These are phyloP conservation scores for Cardamine occulta DNA, from an alignment of 345 rosid genomes.

Conservation along the genomic window DNA sequence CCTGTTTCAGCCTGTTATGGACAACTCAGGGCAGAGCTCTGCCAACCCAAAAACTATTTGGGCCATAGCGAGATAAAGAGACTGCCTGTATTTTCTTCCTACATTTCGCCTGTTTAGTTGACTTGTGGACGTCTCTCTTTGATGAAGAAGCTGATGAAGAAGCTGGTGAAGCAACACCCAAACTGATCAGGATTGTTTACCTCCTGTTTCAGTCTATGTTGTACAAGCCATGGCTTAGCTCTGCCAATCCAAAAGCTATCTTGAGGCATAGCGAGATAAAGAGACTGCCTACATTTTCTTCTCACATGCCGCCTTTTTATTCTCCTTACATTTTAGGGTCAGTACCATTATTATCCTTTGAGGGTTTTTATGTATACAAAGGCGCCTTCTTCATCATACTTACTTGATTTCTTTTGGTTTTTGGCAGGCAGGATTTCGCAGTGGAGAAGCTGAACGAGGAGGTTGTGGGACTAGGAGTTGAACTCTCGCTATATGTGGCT, in stretches of 20 bases:
- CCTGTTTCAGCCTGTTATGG: too few relatives aligned
- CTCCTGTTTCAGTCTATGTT: not conserved
- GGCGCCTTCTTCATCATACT: too few relatives aligned
- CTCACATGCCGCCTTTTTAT: not conserved
- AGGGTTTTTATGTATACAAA: not conserved
- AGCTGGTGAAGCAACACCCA: not conserved
- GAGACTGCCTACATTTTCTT: not conserved
- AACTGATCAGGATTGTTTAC: not conserved
- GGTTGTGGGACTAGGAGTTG: conserved; percentile 2
- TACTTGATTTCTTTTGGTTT: too few relatives aligned
- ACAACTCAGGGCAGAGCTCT: too few relatives aligned
- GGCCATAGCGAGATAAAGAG: too few relatives aligned
- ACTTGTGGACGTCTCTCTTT: conserved; percentile 11
- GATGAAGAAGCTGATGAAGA: not conserved
- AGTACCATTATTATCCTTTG: not conserved
- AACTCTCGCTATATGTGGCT: not conserved
- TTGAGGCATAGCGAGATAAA: not conserved
- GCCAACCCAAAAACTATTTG: too few relatives aligned
- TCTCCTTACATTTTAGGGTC: not conserved
- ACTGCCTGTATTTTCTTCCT: too few relatives aligned
- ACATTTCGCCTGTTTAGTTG: too few relatives aligned
- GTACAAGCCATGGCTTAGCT: not conserved
- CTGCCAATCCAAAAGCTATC: too few relatives aligned
- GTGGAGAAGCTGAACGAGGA: too few relatives aligned
- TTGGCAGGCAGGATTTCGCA: not conserved